phyloP scores from a whole-genome alignment of 805 yeast species.

The Cyberlindnera mrakii region DNA sequence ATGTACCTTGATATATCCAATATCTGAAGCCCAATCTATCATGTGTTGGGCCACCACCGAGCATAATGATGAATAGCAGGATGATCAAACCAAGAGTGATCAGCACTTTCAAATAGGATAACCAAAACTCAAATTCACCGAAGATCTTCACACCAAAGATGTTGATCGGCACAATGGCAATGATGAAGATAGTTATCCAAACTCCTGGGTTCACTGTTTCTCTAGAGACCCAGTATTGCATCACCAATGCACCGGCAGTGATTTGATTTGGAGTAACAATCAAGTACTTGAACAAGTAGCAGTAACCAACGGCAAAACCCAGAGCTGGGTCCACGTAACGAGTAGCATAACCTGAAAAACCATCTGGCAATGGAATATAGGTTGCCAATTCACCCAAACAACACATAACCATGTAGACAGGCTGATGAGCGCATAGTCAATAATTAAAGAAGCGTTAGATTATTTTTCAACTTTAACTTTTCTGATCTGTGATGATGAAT shows the following conservation, averaged over 20 bases:
- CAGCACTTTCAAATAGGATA: slow-evolving; percentile 42
- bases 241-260: slow-evolving; percentile 49
- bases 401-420: slow-evolving; percentile 65
- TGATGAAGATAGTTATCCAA: slow-evolving; percentile 43
- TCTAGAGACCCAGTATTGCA: slow-evolving; percentile 42
- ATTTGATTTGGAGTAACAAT: slow-evolving; percentile 35
- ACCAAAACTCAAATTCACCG: slow-evolving; percentile 52
- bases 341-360: slow-evolving; percentile 57
- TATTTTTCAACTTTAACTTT: no score
- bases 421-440: slow-evolving; percentile 55
- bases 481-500: no score
- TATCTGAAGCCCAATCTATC: slow-evolving; percentile 69
- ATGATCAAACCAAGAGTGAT: slow-evolving; percentile 32
- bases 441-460: no score
- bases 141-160: slow-evolving; percentile 49
- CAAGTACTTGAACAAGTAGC: slow-evolving; percentile 21
- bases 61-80: slow-evolving; percentile 58
- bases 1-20: slow-evolving; percentile 70
- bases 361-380: slow-evolving; percentile 57
- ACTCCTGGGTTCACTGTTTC: slow-evolving; percentile 44
- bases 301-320: slow-evolving; percentile 26
- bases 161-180: slow-evolving; percentile 39
- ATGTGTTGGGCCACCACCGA: slow-evolving; percentile 75
- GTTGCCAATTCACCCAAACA: slow-evolving; percentile 67
- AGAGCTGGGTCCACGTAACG: slow-evolving; percentile 32